A percentile compares a stretch with the other conserved stretches of the same genome.
Conservation (phyloP, 495 filamentous ascomycete species). For the Penicillium egyptiacum region DNA sequence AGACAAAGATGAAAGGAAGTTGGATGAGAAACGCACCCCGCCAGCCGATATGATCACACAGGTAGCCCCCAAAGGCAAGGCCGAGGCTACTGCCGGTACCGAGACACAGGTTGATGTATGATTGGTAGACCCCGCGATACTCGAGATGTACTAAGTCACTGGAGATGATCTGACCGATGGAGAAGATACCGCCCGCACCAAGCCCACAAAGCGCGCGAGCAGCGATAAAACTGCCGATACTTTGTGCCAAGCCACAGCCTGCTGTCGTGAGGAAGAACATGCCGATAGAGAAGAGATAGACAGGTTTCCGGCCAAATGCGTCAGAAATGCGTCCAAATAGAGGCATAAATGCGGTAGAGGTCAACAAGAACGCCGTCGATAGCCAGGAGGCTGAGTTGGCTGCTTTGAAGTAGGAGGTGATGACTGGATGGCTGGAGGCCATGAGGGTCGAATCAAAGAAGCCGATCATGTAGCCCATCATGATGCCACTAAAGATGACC, state of each 20-base stretch:
- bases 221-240: slow-evolving; percentile 69
- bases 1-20: slow-evolving; percentile 61
- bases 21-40: slow-evolving; percentile 70
- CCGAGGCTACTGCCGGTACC: slow-evolving; percentile 65
- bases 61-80: slow-evolving; percentile 68
- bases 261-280: slow-evolving; percentile 66
- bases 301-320: slow-evolving; percentile 66
- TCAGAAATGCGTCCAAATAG: slow-evolving; percentile 72
- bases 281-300: slow-evolving; percentile 62
- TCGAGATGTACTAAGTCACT: slow-evolving; percentile 76
- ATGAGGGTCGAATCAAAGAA: slow-evolving; percentile 78
- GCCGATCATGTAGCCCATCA: slow-evolving; percentile 52
- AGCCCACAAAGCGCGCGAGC: slow-evolving; percentile 73
- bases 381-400: slow-evolving; percentile 79
- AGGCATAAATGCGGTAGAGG: slow-evolving; percentile 71
- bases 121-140: slow-evolving; percentile 71
- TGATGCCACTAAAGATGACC: slow-evolving; percentile 52
- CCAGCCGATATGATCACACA: slow-evolving; percentile 76
- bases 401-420: slow-evolving; percentile 74
- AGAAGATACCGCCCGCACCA: slow-evolving; percentile 71
- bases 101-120: slow-evolving; percentile 70
- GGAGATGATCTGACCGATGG: slow-evolving; percentile 70
- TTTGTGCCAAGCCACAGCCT: slow-evolving; percentile 72
- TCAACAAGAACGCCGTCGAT: slow-evolving; percentile 76
- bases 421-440: slow-evolving; percentile 78